Evolutionary conservation across 805 yeast species (phyloP).

Genomic region (Starmerella sirachaensis): DNA sequence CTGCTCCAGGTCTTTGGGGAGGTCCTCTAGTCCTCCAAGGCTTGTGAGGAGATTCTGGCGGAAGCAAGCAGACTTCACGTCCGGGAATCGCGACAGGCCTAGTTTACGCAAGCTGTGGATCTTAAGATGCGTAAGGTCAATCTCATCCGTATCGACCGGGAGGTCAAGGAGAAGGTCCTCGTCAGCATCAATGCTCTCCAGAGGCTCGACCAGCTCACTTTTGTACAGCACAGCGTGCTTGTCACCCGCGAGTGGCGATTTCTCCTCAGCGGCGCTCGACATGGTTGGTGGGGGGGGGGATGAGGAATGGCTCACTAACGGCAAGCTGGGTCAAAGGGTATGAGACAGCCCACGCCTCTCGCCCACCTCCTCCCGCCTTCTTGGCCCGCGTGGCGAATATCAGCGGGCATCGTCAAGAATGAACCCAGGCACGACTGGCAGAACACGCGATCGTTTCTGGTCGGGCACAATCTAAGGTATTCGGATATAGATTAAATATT

Average conservation of each 20-base stretch:
- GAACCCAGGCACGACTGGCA: too few relatives aligned
- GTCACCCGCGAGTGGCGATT: constrained; percentile 3
- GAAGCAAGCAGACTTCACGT: constrained; percentile 52
- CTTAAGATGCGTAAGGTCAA: constrained; percentile 50
- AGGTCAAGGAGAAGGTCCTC: constrained; percentile 40
- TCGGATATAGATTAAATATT: too few relatives aligned
- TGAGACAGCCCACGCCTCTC: too few relatives aligned
- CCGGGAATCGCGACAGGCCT: constrained; percentile 36
- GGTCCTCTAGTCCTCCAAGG: constrained; percentile 54
- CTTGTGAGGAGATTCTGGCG: constrained; percentile 74
- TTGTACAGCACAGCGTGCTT: constrained; percentile 7
- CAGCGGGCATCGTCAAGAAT: too few relatives aligned
- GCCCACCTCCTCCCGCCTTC: too few relatives aligned
- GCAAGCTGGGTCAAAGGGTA: too few relatives aligned
- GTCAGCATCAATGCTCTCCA: constrained; percentile 45
- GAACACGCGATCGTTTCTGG: too few relatives aligned
- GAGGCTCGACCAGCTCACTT: constrained; percentile 16
- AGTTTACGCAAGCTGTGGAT: constrained; percentile 39
- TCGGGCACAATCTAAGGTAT: too few relatives aligned
- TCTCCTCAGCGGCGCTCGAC: too few relatives aligned
- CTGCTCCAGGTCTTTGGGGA: constrained; percentile 52
- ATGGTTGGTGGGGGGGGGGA: too few relatives aligned
- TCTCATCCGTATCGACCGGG: constrained; percentile 37
- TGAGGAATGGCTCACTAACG: too few relatives aligned
- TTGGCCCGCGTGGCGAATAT: too few relatives aligned